These are phyloP conservation scores for Yarrowia alimentaria DNA, from an alignment of 805 yeast genomes.

Conservation along the genomic window DNA sequence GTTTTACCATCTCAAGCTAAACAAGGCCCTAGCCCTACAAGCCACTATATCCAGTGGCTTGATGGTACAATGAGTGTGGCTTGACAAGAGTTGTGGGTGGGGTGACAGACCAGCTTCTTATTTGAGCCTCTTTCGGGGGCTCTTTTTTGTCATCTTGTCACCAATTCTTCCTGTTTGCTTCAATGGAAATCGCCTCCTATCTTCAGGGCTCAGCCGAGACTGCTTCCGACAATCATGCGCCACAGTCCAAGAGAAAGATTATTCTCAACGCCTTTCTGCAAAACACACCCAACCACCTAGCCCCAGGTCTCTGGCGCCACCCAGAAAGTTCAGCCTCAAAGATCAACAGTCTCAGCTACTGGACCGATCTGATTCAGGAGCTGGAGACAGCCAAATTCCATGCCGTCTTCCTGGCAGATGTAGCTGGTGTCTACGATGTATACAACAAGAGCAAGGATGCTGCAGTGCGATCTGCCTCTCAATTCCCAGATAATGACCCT, in stretches of 20 bases:
- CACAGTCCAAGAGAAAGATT: constrained; percentile 33
- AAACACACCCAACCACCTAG: constrained; percentile 36
- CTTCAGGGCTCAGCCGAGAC: neutral
- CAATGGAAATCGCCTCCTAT: constrained; percentile 9
- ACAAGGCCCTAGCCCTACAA: too few relatives aligned
- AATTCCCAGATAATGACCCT: constrained; percentile 45
- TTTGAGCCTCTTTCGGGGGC: too few relatives aligned
- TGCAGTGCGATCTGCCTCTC: constrained; percentile 40
- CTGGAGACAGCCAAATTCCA: constrained; percentile 44
- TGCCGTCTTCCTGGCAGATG: constrained; percentile 45
- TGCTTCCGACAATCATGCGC: neutral
- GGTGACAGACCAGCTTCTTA: too few relatives aligned
- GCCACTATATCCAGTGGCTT: too few relatives aligned
- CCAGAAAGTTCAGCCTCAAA: constrained; percentile 41
- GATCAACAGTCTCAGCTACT: constrained; percentile 40
- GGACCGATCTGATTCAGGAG: constrained; percentile 43
- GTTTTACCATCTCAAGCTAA: too few relatives aligned
- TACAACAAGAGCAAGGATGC: constrained; percentile 44
- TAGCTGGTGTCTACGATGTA: constrained; percentile 45
- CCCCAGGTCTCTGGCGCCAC: constrained; percentile 44
- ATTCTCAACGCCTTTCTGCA: constrained; percentile 45
- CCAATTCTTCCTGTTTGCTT: too few relatives aligned
- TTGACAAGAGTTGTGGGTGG: neutral
- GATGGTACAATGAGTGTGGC: too few relatives aligned
- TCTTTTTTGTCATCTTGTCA: too few relatives aligned